These are phyloP conservation scores for Starmerella vaccinii DNA, from an alignment of 805 yeast genomes.

Conservation along the genomic window DNA sequence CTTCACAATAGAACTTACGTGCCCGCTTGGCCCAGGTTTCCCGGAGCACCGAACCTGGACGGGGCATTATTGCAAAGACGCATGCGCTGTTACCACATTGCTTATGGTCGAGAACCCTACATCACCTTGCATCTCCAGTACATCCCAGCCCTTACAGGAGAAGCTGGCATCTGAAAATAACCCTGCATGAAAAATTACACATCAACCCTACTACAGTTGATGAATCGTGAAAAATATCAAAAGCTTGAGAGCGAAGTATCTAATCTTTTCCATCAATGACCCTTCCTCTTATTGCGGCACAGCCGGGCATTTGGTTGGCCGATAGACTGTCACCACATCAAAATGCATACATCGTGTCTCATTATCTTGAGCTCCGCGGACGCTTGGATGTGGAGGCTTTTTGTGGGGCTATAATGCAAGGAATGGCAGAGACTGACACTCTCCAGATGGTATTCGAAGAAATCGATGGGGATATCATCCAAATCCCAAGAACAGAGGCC, in stretches of 20 bases:
- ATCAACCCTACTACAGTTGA: background rate
- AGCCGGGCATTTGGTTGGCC: slow-evolving; percentile 18
- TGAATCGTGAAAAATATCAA: background rate
- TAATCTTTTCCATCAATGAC: slow-evolving; percentile 2
- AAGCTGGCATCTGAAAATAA: background rate
- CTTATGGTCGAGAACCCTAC: background rate
- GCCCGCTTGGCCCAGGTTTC: background rate
- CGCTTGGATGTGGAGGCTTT: slow-evolving; percentile 2
- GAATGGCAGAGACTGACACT: slow-evolving; percentile 14
- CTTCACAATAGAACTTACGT: background rate
- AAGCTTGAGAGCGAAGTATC: background rate
- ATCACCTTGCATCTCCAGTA: no score
- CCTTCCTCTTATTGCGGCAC: slow-evolving; percentile 17
- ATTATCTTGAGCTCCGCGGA: slow-evolving; percentile 12
- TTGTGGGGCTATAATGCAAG: slow-evolving; percentile 9
- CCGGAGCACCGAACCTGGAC: background rate
- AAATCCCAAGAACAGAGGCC: background rate
- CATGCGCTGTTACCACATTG: background rate
- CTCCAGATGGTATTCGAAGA: slow-evolving; percentile 11
- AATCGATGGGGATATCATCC: slow-evolving; percentile 9
- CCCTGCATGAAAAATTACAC: background rate
- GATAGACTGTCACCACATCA: slow-evolving; percentile 14
- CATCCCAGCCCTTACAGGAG: background rate
- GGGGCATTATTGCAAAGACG: background rate
- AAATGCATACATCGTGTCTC: slow-evolving; percentile 14